Evolutionary conservation across 208 protist genomes (phyloP), one percentile per base, ranked within the genome.

Genomic region (Leishmania gerbilli): DNA sequence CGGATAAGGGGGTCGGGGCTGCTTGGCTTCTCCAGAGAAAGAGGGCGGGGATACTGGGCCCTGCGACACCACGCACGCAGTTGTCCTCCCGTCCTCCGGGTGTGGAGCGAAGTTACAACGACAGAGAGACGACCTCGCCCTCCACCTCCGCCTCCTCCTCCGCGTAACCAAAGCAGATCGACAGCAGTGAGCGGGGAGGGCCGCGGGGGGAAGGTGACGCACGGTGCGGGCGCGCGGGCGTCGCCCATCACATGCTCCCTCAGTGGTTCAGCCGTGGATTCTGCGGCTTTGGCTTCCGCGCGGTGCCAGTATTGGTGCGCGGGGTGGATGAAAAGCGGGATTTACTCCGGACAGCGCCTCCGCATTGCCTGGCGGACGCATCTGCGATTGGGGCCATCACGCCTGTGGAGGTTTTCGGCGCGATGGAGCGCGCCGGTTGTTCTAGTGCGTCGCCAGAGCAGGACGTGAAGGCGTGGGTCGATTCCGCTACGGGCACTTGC

Each of bases 271-370:
- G 56, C 47, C 58, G 80, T 1, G 78, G 74, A 6, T 65, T 71
- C 65, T 80, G 77, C 40, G 71, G 53, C 56, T 82, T 84, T 42
- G 49, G 74, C 42, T 84, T 84, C 31, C 69, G 64, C 13, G 60
- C 72, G 15, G 64, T 68, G 37, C 56, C n/a, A 6, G 37, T 58
- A 6, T 47, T 76, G 0, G 47, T 27, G 1, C 74, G 74, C 42
- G 31, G 71, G 6, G 21, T 76, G 51, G 82, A 80, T 2, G 77
- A 62, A 19, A 49, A 51, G 31, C 77, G 77, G 3, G 67, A 76
- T 47, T 74, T 74, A 51, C 51, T 62, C n/a, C 19, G 51, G 17
- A 51, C 53, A 27, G n/a, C 17, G 7, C 47, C 51, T 24, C 72
- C 72, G 51, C 51, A 21, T 62, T n/a, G 42, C 51, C 42, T 24